Evolutionary conservation across 805 yeast species (phyloP).

Genomic region (Maudiozyma barnettii): DNA sequence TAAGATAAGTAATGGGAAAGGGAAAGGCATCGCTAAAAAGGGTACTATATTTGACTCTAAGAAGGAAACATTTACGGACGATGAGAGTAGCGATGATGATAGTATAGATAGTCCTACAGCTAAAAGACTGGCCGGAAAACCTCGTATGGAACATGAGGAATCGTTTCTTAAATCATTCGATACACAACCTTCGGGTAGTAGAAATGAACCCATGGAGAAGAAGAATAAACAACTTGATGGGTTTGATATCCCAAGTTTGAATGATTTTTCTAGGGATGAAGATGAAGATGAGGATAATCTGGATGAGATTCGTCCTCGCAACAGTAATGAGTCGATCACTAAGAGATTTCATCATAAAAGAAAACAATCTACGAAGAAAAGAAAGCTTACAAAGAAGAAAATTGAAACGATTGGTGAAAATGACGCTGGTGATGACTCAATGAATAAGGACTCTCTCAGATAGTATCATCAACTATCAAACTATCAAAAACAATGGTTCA

Average conservation of each 20-base stretch:
- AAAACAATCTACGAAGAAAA: constrained; percentile 3
- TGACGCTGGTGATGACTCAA: background rate
- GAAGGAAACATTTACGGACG: background rate
- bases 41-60: background rate
- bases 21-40: background rate
- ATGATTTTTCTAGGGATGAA: constrained; percentile 1
- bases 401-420: constrained; percentile 1
- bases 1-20: background rate
- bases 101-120: background rate
- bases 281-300: background rate
- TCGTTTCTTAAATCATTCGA: constrained; percentile 2
- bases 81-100: background rate
- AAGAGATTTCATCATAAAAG: background rate
- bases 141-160: constrained; percentile 2
- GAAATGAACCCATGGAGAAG: background rate
- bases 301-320: no score
- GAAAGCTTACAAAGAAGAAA: constrained; percentile 8
- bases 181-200: background rate
- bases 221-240: background rate
- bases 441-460: background rate
- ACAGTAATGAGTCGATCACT: background rate
- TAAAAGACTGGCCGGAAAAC: background rate
- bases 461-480: background rate
- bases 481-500: no score
- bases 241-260: constrained; percentile 2